Base-by-base conservation (phyloP, 352 stramenopile genomes). In the Peronospora belbahrii region DNA sequence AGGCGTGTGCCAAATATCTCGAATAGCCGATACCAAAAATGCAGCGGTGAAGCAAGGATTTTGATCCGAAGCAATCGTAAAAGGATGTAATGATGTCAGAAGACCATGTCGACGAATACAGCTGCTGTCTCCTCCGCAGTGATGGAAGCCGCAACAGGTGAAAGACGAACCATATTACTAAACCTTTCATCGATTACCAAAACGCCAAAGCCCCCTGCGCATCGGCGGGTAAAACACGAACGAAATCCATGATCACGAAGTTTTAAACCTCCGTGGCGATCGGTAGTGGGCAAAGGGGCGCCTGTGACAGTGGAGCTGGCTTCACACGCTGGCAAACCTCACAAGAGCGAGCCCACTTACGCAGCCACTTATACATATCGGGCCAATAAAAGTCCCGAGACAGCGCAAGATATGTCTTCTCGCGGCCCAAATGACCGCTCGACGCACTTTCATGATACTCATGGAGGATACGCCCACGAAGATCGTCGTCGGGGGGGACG, bases 241-340 rank as follows among this genome's bases (percentile, higher is more conserved):
- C 17, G n/a, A 39, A 24, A 11, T 33, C 28, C 28, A 33, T 33
- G 30, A 5, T 17, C 3, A 35, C 10, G 19, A 22, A 41, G 8
- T 22, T 36, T 30, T 15, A 34, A 9, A 30, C 38, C 23, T 35
- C 38, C 7, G 38, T 45, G 11, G 39, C 5, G 4, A 46, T 35
- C 2, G 39, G 39, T 7, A 46, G 18, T 2, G 39, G 28, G 6
- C 14, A 24, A 11, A 45, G 38, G 2, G 13, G 38, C 24, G 22
- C 38, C 25, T 45, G 38, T 20, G 4, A 11, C 6, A 24, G 35
- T 13, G n/a, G 9, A 2, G 25, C 20, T 0, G 23, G 38, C 38
- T 45, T 45, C 3, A 45, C 38, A 22, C 24, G 38, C 38, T 45
- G 23, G 24, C 38, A 45, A 0, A 24, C n/a, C 13, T 45, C 38